phyloP scores from a whole-genome alignment of 768 basidiomycete genomes.

The Psilocybe cyanescens region DNA sequence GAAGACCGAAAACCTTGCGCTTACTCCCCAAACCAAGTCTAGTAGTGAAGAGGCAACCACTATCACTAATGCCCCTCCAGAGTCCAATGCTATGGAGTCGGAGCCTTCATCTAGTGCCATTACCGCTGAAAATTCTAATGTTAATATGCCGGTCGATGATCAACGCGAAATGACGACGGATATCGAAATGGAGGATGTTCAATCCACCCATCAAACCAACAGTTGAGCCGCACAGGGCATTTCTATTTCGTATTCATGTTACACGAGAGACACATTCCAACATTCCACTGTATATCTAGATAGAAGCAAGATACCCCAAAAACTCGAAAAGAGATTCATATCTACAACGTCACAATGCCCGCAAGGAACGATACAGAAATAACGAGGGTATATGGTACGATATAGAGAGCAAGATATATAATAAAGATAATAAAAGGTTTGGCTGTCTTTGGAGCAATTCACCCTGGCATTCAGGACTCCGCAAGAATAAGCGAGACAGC shows the following conservation, averaged over 20 bases:
- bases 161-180: constrained; percentile 1
- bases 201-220: background rate
- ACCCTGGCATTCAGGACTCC: constrained; percentile 33
- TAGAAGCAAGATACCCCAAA: background rate
- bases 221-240: background rate
- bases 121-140: constrained; percentile 6
- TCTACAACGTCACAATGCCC: constrained; percentile 4
- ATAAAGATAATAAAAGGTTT: constrained; percentile 34
- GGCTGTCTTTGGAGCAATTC: constrained; percentile 2
- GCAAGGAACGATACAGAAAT: constrained; percentile 7
- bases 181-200: constrained; percentile 13
- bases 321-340: constrained; percentile 1
- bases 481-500: constrained; percentile 56
- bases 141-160: constrained; percentile 7
- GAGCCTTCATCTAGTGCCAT: constrained; percentile 4
- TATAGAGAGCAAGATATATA: constrained; percentile 32
- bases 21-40: background rate
- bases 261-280: background rate
- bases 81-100: background rate
- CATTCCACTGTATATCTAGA: constrained; percentile 6
- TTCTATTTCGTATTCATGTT: background rate
- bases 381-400: constrained; percentile 20
- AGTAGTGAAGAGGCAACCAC: constrained; percentile 1
- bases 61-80: background rate
- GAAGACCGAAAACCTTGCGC: background rate